A percentile compares a stretch with the other conserved stretches of the same genome.
These are phyloP conservation scores for Suillus discolor DNA, from an alignment of 768 basidiomycete genomes.

Conservation along the genomic window DNA sequence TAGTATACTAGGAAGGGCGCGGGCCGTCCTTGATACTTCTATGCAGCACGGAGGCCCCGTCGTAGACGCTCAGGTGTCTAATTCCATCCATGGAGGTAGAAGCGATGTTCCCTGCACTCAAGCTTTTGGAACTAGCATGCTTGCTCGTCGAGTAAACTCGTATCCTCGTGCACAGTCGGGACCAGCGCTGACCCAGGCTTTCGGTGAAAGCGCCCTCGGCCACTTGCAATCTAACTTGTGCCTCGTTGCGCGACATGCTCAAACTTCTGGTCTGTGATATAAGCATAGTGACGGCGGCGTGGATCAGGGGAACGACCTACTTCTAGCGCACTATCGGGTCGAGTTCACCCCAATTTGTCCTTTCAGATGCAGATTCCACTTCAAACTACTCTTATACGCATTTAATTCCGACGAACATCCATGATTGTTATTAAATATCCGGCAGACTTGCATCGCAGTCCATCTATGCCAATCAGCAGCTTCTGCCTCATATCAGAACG, in stretches of 20 bases:
- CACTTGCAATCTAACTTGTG: neutral
- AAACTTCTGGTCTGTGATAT: constrained; percentile 1
- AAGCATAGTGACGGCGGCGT: neutral
- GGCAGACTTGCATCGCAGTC: neutral
- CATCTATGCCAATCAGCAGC: neutral
- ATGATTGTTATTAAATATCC: neutral
- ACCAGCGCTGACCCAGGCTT: constrained; percentile 40
- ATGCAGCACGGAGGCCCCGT: neutral
- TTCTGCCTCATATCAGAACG: neutral
- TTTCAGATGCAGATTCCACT: neutral
- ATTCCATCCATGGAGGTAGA: neutral
- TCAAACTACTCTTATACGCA: neutral
- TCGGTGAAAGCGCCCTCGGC: constrained; percentile 42
- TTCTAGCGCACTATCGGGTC: neutral
- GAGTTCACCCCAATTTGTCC: neutral
- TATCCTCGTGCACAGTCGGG: neutral
- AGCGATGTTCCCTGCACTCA: constrained; percentile 29
- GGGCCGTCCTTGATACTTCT: constrained; percentile 31
- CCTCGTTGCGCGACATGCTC: neutral
- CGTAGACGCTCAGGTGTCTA: constrained; percentile 13
- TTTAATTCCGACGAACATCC: neutral
- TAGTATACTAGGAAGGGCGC: constrained; percentile 42
- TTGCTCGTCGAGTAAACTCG: constrained; percentile 19
- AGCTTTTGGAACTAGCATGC: constrained; percentile 34
- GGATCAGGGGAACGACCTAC: neutral